These are phyloP conservation scores for Osmanthus fragrans DNA, from an alignment of 257 asterid genomes.

Conservation along the genomic window DNA sequence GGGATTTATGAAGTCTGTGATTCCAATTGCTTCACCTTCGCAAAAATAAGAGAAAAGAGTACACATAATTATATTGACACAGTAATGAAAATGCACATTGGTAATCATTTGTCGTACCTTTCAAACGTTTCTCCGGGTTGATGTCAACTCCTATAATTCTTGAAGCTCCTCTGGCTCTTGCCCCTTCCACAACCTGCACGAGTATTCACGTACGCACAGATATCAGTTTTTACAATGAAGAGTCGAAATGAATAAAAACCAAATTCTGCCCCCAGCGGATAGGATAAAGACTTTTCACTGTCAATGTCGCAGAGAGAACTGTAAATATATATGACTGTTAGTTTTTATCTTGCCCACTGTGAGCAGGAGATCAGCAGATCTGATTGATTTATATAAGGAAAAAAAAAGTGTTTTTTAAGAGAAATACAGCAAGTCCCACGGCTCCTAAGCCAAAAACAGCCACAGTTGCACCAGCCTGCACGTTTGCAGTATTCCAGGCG, in stretches of 20 bases:
- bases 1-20: conserved; percentile 84
- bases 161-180: conserved; percentile 77
- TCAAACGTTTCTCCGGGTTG: conserved; percentile 54
- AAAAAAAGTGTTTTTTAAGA: background rate
- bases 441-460: conserved; percentile 94
- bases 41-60: background rate
- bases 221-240: no score
- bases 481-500: conserved; percentile 89
- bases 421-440: conserved; percentile 81
- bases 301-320: no score
- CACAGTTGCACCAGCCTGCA: conserved; percentile 61
- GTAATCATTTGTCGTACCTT: conserved; percentile 37
- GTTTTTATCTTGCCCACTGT: no score
- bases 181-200: conserved; percentile 88
- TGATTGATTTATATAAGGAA: background rate
- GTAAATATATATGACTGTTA: no score
- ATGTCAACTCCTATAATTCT: conserved; percentile 87
- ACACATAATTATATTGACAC: no score
- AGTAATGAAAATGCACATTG: no score
- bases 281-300: no score
- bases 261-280: no score
- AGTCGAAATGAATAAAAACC: no score
- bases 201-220: background rate
- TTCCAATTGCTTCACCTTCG: conserved; percentile 75
- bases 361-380: no score